Percentiles rank a stretch among this genome's conserved stretches.
Conservation (phyloP, 371 early-diverging fungal genomes). For the Syncephalastrum monosporum region DNA sequence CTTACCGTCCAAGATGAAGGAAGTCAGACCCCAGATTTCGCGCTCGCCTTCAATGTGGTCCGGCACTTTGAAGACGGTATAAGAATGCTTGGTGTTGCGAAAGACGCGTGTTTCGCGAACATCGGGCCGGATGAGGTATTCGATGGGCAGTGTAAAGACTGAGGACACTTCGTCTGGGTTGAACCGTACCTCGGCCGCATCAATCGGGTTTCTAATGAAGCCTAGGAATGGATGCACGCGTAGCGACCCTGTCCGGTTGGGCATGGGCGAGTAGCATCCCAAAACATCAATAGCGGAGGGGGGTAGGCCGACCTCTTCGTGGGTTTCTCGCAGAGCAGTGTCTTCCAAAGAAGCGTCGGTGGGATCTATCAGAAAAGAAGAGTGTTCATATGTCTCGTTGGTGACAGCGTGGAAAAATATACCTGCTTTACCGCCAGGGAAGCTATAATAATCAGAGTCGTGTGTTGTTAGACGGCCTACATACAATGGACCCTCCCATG, state of each 20-base stretch:
- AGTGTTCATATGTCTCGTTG: background rate
- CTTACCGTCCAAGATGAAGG: slow-evolving; percentile 70
- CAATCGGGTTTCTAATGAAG: slow-evolving; percentile 43
- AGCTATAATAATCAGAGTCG: slow-evolving; percentile 33
- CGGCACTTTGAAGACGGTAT: slow-evolving; percentile 67
- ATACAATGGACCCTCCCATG: background rate
- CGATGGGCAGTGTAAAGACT: slow-evolving; percentile 71
- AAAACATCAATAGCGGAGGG: slow-evolving; percentile 56
- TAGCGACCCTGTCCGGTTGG: slow-evolving; percentile 62
- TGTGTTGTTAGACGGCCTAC: background rate
- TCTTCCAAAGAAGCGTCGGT: slow-evolving; percentile 52
- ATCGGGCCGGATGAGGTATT: slow-evolving; percentile 56
- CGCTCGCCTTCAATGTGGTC: slow-evolving; percentile 40
- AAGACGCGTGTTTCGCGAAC: slow-evolving; percentile 55
- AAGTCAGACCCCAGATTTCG: slow-evolving; percentile 86
- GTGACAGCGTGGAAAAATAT: slow-evolving; percentile 8
- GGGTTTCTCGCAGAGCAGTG: slow-evolving; percentile 83
- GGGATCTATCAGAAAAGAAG: slow-evolving; percentile 30
- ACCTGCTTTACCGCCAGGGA: slow-evolving; percentile 79
- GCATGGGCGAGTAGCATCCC: slow-evolving; percentile 66
- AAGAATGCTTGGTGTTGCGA: slow-evolving; percentile 51
- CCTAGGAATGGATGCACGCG: slow-evolving; percentile 79
- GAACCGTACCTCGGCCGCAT: slow-evolving; percentile 29
- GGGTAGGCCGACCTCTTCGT: slow-evolving; percentile 78
- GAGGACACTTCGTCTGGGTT: slow-evolving; percentile 72